Base-by-base conservation (phyloP, 176 grass and related monocot species). In the Ananas comosus region DNA sequence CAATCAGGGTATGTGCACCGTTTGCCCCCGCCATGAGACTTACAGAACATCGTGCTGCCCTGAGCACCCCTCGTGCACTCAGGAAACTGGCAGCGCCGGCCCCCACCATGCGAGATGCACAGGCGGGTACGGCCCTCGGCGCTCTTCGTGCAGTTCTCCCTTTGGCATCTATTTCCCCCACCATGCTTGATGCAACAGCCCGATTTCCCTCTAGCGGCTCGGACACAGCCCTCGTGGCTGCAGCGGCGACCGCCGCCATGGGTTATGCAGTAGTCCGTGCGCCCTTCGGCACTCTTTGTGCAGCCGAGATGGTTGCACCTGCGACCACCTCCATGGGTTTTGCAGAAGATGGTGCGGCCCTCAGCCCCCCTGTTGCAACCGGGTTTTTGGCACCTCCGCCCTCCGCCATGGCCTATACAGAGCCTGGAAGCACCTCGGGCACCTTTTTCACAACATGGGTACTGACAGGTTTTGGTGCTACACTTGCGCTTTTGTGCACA, bases 321-420 rank as follows among this genome's bases (percentile, higher is more conserved):
- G 56, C 70, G 75, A 4, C 92, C 92, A 29, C 92, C 92, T 49
- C 92, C 92, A 71, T 96, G 92, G 4, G 88, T 86, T 48, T 96
- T 96, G 67, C 92, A 96, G 17, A 80, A 91, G 53, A 96, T 89
- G 14, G 92, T 96, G 47, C 75, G 83, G 14, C 92, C 92, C 76
- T 96, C 92, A 12, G 92, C 92, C 52, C 92, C 92, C 78, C 91
- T 96, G n/a, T 54, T 51, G 10, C 92, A 96, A 12, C 88, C 85
- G 14, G 74, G 82, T 70, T 76, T 96, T 57, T 86, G 49, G 75
- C 92, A 96, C 83, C 70, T 59, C 13, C 53, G n/a, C 14, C 70
- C 70, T 9, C 70, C 70, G 48, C 70, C 70, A 72, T 72, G 70
- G 16, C 28, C 53, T 72, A 72, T 72, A 53, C 70, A 72, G 24